Conservation (phyloP, 179 eudicot genomes). For the Silene coronaria region DNA sequence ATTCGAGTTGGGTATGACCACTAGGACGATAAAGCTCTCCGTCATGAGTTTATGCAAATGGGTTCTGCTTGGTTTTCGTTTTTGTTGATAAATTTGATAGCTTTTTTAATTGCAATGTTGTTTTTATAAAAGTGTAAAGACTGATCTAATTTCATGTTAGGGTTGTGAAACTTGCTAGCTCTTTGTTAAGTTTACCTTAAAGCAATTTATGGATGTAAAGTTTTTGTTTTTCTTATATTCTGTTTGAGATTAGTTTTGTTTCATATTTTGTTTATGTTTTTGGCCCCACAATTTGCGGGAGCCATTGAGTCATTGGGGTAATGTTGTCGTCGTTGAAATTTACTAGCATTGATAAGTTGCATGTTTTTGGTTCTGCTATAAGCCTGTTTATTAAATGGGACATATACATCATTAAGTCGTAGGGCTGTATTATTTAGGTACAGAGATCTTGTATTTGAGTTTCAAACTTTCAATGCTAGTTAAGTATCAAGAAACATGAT, state of each 20-base stretch:
- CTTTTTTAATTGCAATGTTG: not conserved
- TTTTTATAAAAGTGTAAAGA: too few species aligned
- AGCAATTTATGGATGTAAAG: too few species aligned
- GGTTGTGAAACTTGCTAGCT: not conserved
- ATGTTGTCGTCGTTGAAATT: too few species aligned
- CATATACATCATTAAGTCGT: too few species aligned
- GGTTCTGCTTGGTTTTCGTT: not conserved
- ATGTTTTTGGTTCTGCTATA: not conserved
- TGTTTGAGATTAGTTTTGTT: not conserved
- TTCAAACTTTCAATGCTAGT: not conserved
- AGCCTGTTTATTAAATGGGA: too few species aligned
- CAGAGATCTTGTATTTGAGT: not conserved
- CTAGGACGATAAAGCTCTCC: too few species aligned
- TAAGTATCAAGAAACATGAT: not conserved
- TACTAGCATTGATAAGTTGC: not conserved
- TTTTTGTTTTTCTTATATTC: too few species aligned
- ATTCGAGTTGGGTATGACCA: too few species aligned
- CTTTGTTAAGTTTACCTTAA: too few species aligned
- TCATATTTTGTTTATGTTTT: not conserved
- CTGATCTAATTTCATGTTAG: not conserved
- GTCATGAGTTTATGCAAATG: not conserved
- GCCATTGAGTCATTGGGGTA: too few species aligned
- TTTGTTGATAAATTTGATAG: not conserved
- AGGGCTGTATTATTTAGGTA: too few species aligned
- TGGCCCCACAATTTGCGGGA: too few species aligned